Evolutionary conservation across 495 filamentous ascomycete genomes (phyloP).

Genomic region (Talaromyces wortmannii): DNA sequence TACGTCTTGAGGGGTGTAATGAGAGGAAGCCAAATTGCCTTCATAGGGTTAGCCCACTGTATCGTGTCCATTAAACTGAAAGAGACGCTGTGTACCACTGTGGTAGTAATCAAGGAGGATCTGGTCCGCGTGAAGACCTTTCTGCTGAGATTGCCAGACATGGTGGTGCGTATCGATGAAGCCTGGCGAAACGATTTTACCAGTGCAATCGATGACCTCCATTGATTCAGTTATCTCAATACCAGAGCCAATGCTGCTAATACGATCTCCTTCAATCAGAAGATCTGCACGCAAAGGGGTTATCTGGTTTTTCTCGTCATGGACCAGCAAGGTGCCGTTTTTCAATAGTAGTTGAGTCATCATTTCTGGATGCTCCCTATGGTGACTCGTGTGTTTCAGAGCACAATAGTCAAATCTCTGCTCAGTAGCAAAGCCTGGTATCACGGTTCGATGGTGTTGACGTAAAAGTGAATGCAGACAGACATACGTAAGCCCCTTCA

Average conservation of each 20-base stretch:
- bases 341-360: neutral
- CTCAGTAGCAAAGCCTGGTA: neutral
- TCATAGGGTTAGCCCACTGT: neutral
- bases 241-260: slow-evolving; percentile 8
- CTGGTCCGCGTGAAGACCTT: slow-evolving; percentile 19
- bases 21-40: neutral
- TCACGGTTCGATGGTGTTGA: neutral
- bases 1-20: slow-evolving; percentile 39
- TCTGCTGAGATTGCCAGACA: slow-evolving; percentile 42
- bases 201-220: slow-evolving; percentile 34
- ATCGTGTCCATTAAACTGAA: neutral
- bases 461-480: neutral
- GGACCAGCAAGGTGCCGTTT: neutral
- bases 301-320: neutral
- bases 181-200: slow-evolving; percentile 44
- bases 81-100: neutral
- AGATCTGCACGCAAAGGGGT: neutral
- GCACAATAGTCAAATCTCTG: neutral
- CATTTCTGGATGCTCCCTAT: neutral
- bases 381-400: neutral
- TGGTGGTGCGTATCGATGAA: slow-evolving; percentile 51
- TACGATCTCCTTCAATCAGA: slow-evolving; percentile 14
- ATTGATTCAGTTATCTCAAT: slow-evolving; percentile 3
- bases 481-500: neutral
- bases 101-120: slow-evolving; percentile 21